phyloP scores from a whole-genome alignment of 139 green algal species.

The Haematococcus lacustris region DNA sequence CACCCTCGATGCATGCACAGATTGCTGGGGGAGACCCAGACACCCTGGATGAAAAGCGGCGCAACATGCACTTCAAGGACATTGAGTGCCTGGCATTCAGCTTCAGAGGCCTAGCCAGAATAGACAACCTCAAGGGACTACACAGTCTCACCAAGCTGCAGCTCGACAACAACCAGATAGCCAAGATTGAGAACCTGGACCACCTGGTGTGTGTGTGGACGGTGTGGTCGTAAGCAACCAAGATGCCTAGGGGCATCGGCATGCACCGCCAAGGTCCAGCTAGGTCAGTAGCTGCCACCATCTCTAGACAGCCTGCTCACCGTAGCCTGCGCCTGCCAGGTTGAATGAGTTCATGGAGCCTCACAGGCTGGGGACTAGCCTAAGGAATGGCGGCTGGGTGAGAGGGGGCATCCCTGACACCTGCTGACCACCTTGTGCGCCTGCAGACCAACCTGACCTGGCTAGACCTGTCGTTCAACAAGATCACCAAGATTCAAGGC shows the following conservation, averaged over 20 bases:
- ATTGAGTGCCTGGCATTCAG: constrained; percentile 60
- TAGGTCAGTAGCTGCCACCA: neutral
- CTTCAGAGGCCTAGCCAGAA: constrained; percentile 59
- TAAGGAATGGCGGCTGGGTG: too few relatives aligned
- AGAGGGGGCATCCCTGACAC: neutral
- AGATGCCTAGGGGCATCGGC: neutral
- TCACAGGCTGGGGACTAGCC: too few relatives aligned
- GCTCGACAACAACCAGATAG: constrained; percentile 81
- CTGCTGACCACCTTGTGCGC: neutral
- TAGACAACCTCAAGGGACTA: constrained; percentile 66
- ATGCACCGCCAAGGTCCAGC: neutral
- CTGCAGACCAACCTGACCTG: constrained; percentile 56
- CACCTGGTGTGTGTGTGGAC: constrained; percentile 47
- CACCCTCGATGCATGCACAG: constrained; percentile 6
- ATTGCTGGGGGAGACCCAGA: constrained; percentile 38
- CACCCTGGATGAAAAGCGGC: constrained; percentile 52
- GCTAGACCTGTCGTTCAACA: constrained; percentile 85
- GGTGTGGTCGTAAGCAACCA: neutral
- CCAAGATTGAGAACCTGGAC: constrained; percentile 64
- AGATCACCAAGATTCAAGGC: constrained; percentile 68
- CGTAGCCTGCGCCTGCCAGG: neutral
- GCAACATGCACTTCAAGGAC: constrained; percentile 45
- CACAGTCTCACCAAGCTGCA: constrained; percentile 69
- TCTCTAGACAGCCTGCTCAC: neutral
- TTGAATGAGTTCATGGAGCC: too few relatives aligned